Evolutionary conservation across 257 asterid species (phyloP), one percentile per base, ranked within the genome.

Genomic region (Datura wrightii): DNA sequence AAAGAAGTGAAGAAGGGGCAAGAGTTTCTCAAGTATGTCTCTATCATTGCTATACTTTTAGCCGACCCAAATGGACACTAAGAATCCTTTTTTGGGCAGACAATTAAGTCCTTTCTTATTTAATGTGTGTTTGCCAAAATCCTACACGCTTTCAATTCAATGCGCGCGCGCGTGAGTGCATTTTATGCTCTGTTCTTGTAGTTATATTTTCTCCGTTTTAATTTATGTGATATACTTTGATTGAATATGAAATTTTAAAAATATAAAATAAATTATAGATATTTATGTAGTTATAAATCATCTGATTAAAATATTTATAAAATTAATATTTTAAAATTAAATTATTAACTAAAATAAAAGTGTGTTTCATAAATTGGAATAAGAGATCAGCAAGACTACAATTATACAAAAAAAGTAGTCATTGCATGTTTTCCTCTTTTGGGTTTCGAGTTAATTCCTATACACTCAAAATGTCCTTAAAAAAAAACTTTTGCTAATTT

Each of bases 61-160:
- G 92, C 93, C 92, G 94, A 92, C 94, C 91, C 92, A 89, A 74
- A 85, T 70, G 84, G 90, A 90, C 89, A 59, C 79, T 80, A 58
- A 84, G 88, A 42, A 83, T 82, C 85, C 60, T 53, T 67, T 85
- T 84, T 19, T 59, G 82, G 84, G 86, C 93, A 88, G 93, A 89
- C 93, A 91, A 53, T 54, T 39, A 39, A 50, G 65, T 44, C 8
- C 58, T 82, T 82, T 82, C 79, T 63, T 66, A 54, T 54, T 84
- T 81, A 42, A 52, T 56, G 46, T 80, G 9, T 14, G 69, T 82
- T 59, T 14, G 37, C 71, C 55, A 63, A 41, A 24, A 80, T 67
- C 80, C 76, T 78, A 82, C 89, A 83, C 84, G 66, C 85, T 85
- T 67, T 84, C n/a, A 88, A 62, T 67, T 84, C n/a, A 88, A 62